Evolutionary conservation across 441 rosid species (phyloP).

Genomic region (Erodium texanum): DNA sequence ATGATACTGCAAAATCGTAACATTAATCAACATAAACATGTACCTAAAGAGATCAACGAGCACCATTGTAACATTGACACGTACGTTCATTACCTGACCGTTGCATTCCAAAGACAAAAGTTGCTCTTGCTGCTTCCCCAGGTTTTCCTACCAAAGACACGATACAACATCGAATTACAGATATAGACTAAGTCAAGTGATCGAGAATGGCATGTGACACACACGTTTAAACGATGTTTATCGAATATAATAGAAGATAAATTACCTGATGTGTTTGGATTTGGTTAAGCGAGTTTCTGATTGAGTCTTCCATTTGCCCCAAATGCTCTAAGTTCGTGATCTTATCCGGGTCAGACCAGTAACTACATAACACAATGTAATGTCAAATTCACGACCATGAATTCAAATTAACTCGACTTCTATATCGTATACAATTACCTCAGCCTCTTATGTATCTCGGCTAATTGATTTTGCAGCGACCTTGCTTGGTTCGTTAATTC

Average conservation of each 20-base stretch:
- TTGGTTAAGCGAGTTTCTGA: slow-evolving; percentile 43
- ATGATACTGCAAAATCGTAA: slow-evolving; percentile 35
- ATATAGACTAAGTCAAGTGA: too few species aligned
- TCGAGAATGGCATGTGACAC: too few species aligned
- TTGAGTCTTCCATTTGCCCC: slow-evolving; percentile 56
- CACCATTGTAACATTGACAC: slow-evolving; percentile 14
- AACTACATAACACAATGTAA: slow-evolving; percentile 33
- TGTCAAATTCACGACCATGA: not conserved
- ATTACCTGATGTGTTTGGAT: slow-evolving; percentile 57
- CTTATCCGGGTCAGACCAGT: slow-evolving; percentile 50
- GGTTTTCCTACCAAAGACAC: slow-evolving; percentile 42
- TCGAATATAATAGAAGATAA: too few species aligned
- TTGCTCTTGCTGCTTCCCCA: slow-evolving; percentile 39
- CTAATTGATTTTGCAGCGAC: slow-evolving; percentile 42
- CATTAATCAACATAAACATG: slow-evolving; percentile 5
- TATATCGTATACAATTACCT: slow-evolving; percentile 28
- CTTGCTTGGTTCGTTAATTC: too few species aligned
- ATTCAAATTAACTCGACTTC: not conserved
- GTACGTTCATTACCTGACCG: slow-evolving; percentile 36
- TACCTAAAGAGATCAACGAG: not conserved
- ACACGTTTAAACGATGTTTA: too few species aligned
- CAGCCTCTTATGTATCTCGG: slow-evolving; percentile 51
- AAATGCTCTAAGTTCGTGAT: slow-evolving; percentile 39
- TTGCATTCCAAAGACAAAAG: slow-evolving; percentile 44
- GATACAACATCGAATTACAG: not conserved